Base-by-base conservation (phyloP, 2,329 filamentous ascomycete species). In the Hirsutella rhossiliensis region DNA sequence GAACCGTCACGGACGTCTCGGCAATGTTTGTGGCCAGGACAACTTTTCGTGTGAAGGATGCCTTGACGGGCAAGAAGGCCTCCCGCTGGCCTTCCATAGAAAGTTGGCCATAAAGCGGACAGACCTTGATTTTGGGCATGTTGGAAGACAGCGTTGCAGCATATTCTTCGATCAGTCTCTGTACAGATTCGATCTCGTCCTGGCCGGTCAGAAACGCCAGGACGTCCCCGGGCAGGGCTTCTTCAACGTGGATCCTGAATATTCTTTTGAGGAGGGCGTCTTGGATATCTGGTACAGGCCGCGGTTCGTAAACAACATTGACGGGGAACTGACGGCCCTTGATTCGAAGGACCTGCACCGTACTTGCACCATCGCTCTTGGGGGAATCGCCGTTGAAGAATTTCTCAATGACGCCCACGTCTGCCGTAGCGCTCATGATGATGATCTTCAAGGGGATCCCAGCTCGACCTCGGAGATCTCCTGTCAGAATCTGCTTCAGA, bases 1-100 rank as follows among this genome's bases (percentile, higher is more conserved):
- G 84, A 0, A 98, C 89, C 0, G 92, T 98, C 47, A 98, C 85
- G 1, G 92, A 97, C 0, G 92, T 97, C 62, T 98, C 92, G n/a
- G 92, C 92, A 54, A 98, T 97, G 56, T 98, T 98, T 13, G 92
- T 98, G 0, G 89, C 83, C 1, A 98, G 69, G 0, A 98, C 88
- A 12, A 97, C 75, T 58, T 97, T 97, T 38, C 92, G 76, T 0
- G 87, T 94, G 45, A 73, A 75, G n/a, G 72, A 72, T 3, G 79
- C 76, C 44, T 78, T 78, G 19, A 84, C 75, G 1, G 85, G 84
- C 44, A 82, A 71, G 60, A 98, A 97, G 11, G 94, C 88, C 19
- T 80, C 76, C 51, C 94, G 85, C 54, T 98, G 92, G 0, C 84
- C 84, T 43, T 82, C 77, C 52, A 92, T 87, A 1, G 90, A 85